A percentile compares a stretch with the other conserved stretches of the same genome.
These are phyloP conservation scores for Takashimella tepidaria DNA, from an alignment of 1,284 basidiomycete species.

Conservation along the genomic window DNA sequence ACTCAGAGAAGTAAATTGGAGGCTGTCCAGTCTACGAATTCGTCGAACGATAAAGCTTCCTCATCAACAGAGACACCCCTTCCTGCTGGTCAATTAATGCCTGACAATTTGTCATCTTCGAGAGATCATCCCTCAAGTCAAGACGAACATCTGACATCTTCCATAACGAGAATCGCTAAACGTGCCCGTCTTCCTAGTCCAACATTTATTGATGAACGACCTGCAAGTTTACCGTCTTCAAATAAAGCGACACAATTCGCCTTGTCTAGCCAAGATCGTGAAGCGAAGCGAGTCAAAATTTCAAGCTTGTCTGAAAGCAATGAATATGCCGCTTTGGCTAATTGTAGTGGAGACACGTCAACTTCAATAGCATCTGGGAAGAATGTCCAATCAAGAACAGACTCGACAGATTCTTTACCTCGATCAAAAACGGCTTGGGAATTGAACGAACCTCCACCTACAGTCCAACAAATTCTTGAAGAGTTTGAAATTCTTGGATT, in stretches of 20 bases:
- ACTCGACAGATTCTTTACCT: slow-evolving; percentile 13
- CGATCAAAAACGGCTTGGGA: slow-evolving; percentile 45
- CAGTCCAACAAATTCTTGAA: slow-evolving; percentile 50
- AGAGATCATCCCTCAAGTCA: background rate
- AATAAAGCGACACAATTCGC: background rate
- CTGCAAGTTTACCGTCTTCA: background rate
- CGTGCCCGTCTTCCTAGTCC: background rate
- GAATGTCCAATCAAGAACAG: slow-evolving; percentile 2
- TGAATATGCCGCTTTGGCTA: background rate
- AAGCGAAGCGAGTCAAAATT: slow-evolving; percentile 2
- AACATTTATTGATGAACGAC: background rate
- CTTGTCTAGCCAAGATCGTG: background rate
- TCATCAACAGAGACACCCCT: background rate
- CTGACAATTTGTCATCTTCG: background rate
- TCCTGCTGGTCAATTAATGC: background rate
- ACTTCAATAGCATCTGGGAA: background rate
- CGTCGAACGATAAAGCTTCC: background rate
- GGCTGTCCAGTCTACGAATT: background rate
- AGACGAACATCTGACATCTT: background rate
- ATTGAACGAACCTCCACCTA: slow-evolving; percentile 58
- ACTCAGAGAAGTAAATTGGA: background rate
- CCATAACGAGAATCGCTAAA: background rate
- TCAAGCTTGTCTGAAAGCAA: background rate
- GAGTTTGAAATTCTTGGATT: slow-evolving; percentile 56
- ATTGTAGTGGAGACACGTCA: background rate